These are phyloP conservation scores for Malassezia brasiliensis DNA, from an alignment of 1,284 basidiomycete genomes.

Conservation along the genomic window DNA sequence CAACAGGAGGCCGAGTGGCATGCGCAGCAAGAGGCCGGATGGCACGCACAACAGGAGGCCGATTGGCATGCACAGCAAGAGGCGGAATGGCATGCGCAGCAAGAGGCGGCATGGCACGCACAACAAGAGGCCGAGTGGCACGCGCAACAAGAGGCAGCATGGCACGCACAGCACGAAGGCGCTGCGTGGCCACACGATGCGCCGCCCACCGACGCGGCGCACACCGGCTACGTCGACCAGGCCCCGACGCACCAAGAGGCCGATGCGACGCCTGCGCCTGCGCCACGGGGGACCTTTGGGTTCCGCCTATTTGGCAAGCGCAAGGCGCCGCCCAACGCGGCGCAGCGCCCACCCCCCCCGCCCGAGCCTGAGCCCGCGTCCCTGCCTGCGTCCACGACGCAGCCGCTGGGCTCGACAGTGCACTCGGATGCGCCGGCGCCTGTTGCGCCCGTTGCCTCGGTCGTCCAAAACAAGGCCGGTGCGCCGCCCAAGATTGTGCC, in stretches of 20 bases:
- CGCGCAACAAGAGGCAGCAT: not conserved
- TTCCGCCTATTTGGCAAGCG: not conserved
- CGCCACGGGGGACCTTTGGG: not conserved
- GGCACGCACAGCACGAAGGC: not conserved
- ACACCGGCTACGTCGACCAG: no score
- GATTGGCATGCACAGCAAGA: not conserved
- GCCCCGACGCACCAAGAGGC: no score
- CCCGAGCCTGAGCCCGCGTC: not conserved
- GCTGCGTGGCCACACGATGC: not conserved
- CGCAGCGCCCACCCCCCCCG: not conserved
- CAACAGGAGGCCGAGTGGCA: not conserved
- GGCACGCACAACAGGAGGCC: not conserved
- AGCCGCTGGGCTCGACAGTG: not conserved
- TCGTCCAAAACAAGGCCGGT: not conserved
- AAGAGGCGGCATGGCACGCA: constrained; percentile 2
- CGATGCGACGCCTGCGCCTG: no score
- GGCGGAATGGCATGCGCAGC: not conserved
- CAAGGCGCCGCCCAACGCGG: not conserved
- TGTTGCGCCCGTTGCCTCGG: not conserved
- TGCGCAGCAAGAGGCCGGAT: not conserved
- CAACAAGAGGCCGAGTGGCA: not conserved
- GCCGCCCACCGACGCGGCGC: not conserved
- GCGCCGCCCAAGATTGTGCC: not conserved
- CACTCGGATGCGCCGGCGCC: not conserved
- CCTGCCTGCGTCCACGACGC: not conserved